phyloP scores from a whole-genome alignment of 495 filamentous ascomycete species.

The Xanthoparmelia taractica region DNA sequence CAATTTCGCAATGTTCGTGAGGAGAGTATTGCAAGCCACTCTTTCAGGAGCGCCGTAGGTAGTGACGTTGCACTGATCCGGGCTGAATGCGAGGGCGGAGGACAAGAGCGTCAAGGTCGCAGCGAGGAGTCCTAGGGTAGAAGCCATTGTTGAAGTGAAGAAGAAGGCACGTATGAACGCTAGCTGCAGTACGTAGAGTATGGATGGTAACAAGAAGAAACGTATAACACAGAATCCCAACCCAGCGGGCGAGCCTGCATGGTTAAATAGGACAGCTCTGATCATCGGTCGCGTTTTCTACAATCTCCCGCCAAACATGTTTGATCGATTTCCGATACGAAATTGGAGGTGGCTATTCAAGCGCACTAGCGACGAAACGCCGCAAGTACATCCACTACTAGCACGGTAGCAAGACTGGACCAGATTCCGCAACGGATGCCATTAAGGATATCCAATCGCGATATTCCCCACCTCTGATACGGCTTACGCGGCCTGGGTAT shows the following conservation, averaged over 20 bases:
- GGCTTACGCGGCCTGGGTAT: slow-evolving; percentile 1
- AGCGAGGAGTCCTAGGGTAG: neutral
- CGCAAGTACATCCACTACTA: neutral
- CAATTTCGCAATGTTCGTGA: neutral
- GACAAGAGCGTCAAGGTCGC: neutral
- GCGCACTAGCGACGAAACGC: slow-evolving; percentile 5
- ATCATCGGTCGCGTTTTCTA: neutral
- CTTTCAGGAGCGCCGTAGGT: neutral
- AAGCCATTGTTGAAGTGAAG: neutral
- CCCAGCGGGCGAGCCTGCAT: neutral
- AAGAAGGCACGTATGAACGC: neutral
- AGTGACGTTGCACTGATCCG: neutral
- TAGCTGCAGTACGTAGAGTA: neutral
- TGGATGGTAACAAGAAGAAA: neutral
- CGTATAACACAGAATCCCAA: neutral
- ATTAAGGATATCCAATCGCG: neutral
- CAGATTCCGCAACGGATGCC: neutral
- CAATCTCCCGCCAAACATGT: neutral
- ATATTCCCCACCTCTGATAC: neutral
- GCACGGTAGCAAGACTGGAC: neutral
- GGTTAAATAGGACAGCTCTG: neutral
- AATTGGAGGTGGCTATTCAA: neutral
- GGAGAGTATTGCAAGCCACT: neutral
- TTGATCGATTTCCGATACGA: slow-evolving; percentile 2
- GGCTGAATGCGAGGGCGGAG: neutral